Base-by-base conservation (phyloP, 441 rosid species). In the Viola pubescens region DNA sequence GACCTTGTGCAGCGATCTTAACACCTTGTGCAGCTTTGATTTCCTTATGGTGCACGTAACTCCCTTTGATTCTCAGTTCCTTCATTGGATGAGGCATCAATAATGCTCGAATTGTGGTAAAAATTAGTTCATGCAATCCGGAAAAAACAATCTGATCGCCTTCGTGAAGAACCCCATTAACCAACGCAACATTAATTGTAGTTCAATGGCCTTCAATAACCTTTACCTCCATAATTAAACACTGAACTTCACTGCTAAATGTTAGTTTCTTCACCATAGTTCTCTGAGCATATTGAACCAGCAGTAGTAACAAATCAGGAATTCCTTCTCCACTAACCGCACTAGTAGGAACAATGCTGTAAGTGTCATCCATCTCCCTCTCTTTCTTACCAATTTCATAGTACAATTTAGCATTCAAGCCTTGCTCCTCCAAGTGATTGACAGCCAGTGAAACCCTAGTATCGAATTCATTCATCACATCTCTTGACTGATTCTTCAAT, bases 71-170 rank as follows among this genome's bases (percentile, higher is more conserved):
- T 46, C 97, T 82, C 52, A 90, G 80, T 85, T 94, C 99, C 72
- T 88, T 90, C 99, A 94, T 90, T 16, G 97, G 97, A 75, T 94
- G 99, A 8, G 99, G 99, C 13, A 95, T 94, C 75, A 90, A 72
- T 65, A 90, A 58, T 60, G 96, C 95, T 77, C 99, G 82, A 72
- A 94, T 89, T 2, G 68, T 66, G 56, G 99, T 90, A 42, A 83
- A 89, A 66, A 90, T 94, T 51, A 95, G 94, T 44, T 94, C 97
- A 96, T 94, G 70, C 79, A 90, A 73, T 70, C 98, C 97, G 71
- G 95, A 89, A 66, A 89, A 89, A 67, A 94, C 97, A 53, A 94
- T 90, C 66, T 90, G 94, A 82, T 94, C 98, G 74, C 95, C 96
- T 82, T 86, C 96, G 73, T 80, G 97, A 59, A 90, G 97, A 60